These are phyloP conservation scores for Singerocomus inundabilis DNA, from an alignment of 1,284 basidiomycete species.

Conservation along the genomic window DNA sequence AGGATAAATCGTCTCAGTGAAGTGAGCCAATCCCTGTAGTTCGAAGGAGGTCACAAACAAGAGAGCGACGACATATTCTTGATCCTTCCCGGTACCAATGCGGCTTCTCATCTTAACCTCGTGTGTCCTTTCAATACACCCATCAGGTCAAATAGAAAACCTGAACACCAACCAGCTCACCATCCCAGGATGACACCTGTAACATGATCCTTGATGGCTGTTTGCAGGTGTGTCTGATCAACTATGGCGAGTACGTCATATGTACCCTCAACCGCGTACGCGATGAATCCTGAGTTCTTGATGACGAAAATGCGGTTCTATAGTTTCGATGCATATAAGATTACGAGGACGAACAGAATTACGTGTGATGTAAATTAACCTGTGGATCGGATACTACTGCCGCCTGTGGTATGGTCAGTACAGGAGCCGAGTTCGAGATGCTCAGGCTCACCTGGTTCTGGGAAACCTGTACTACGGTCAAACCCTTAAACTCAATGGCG, in stretches of 20 bases:
- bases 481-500: conserved; percentile 71
- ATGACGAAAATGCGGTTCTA: conserved; percentile 77
- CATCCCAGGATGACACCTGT: conserved; percentile 61
- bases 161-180: conserved; percentile 24
- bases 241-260: conserved; percentile 76
- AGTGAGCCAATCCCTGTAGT: background rate
- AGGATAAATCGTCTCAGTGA: conserved; percentile 7
- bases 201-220: conserved; percentile 56
- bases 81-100: conserved; percentile 41
- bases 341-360: background rate
- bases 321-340: background rate
- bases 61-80: conserved; percentile 71
- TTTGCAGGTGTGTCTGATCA: conserved; percentile 74
- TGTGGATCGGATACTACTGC: conserved; percentile 78
- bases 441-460: conserved; percentile 55
- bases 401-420: conserved; percentile 40
- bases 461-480: conserved; percentile 77
- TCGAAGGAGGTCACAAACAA: conserved; percentile 48
- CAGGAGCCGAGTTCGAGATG: background rate
- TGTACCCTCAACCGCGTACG: conserved; percentile 69
- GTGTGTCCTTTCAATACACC: conserved; percentile 48
- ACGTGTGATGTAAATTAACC: conserved; percentile 20
- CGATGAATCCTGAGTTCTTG: conserved; percentile 74
- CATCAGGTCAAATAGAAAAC: conserved; percentile 1
- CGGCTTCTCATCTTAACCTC: conserved; percentile 73